A percentile compares a stretch with the other conserved stretches of the same genome.
phyloP scores from a whole-genome alignment of 805 yeast genomes.

The Candida morakotiae region DNA sequence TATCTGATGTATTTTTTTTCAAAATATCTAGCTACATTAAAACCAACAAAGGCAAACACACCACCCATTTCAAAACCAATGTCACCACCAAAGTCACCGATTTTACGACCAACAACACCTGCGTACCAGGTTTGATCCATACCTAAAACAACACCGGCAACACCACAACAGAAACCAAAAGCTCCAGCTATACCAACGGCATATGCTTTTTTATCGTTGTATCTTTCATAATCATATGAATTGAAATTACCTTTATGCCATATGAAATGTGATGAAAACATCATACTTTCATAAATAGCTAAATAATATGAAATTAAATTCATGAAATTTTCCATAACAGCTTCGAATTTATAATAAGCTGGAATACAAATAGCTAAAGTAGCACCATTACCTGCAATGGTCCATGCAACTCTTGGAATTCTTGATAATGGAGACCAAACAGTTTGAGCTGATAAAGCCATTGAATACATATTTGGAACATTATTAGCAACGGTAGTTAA shows the following conservation, averaged over 20 bases:
- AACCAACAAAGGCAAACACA: slow-evolving; percentile 62
- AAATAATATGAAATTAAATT: slow-evolving; percentile 87
- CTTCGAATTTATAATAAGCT: slow-evolving; percentile 69
- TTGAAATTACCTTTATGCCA: slow-evolving; percentile 58
- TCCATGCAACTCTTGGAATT: slow-evolving; percentile 84
- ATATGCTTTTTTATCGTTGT: slow-evolving; percentile 51
- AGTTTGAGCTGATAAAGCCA: slow-evolving; percentile 83
- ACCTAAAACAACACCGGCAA: slow-evolving; percentile 81
- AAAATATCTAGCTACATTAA: slow-evolving; percentile 52
- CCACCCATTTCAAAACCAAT: slow-evolving; percentile 79
- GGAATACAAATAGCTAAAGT: slow-evolving; percentile 88
- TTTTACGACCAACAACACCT: slow-evolving; percentile 61
- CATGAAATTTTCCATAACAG: slow-evolving; percentile 84
- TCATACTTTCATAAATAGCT: slow-evolving; percentile 75
- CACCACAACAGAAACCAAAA: slow-evolving; percentile 76
- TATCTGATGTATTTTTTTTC: slow-evolving; percentile 51
- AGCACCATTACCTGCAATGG: slow-evolving; percentile 66
- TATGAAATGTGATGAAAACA: slow-evolving; percentile 78
- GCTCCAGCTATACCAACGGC: slow-evolving; percentile 81
- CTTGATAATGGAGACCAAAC: slow-evolving; percentile 69
- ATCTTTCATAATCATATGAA: slow-evolving; percentile 61
- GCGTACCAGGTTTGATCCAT: slow-evolving; percentile 83
- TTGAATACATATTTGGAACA: slow-evolving; percentile 91
- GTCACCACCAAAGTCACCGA: slow-evolving; percentile 76
- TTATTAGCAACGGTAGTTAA: slow-evolving; percentile 87